Conservation (phyloP, 805 yeast genomes). For the Cyberlindnera galapagoensis region DNA sequence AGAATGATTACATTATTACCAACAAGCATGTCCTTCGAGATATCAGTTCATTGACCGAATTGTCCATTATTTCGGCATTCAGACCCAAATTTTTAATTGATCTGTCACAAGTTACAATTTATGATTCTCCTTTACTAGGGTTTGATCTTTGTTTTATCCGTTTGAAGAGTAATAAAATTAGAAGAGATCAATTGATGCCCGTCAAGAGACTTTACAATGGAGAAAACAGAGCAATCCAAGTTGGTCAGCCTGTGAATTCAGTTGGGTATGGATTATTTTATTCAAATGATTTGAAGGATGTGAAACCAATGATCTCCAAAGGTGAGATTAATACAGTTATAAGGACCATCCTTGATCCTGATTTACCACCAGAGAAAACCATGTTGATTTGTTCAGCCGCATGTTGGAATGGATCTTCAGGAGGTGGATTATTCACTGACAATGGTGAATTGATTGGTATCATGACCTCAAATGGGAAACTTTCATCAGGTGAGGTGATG, state of each 20-base stretch:
- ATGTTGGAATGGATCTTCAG: slow-evolving; percentile 27
- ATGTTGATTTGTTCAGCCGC: slow-evolving; percentile 22
- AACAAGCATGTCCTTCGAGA: slow-evolving; percentile 22
- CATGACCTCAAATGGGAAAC: slow-evolving; percentile 26
- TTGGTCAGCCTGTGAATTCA: slow-evolving; percentile 17
- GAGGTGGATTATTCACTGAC: slow-evolving; percentile 24
- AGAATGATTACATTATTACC: slow-evolving; percentile 16
- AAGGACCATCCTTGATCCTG: slow-evolving; percentile 8
- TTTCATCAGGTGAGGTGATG: slow-evolving; percentile 22
- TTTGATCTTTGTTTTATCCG: slow-evolving; percentile 23
- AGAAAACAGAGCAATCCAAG: slow-evolving; percentile 4
- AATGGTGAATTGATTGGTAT: slow-evolving; percentile 22
- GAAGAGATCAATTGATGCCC: slow-evolving; percentile 6
- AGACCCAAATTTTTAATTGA: slow-evolving; percentile 3
- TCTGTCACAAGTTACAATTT: slow-evolving; percentile 10
- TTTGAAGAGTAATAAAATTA: slow-evolving; percentile 6
- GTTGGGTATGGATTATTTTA: slow-evolving; percentile 24
- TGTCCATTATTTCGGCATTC: slow-evolving; percentile 12
- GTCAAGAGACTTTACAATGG: slow-evolving; percentile 7
- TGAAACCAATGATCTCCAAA: slow-evolving; percentile 18
- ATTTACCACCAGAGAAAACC: slow-evolving; percentile 5
- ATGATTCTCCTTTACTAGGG: slow-evolving; percentile 17
- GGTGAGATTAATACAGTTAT: slow-evolving; percentile 19
- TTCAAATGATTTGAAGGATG: slow-evolving; percentile 2
- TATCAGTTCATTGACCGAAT: slow-evolving; percentile 5